phyloP scores from a whole-genome alignment of 2,329 filamentous ascomycete species.

The Phaeosphaeria sp. region DNA sequence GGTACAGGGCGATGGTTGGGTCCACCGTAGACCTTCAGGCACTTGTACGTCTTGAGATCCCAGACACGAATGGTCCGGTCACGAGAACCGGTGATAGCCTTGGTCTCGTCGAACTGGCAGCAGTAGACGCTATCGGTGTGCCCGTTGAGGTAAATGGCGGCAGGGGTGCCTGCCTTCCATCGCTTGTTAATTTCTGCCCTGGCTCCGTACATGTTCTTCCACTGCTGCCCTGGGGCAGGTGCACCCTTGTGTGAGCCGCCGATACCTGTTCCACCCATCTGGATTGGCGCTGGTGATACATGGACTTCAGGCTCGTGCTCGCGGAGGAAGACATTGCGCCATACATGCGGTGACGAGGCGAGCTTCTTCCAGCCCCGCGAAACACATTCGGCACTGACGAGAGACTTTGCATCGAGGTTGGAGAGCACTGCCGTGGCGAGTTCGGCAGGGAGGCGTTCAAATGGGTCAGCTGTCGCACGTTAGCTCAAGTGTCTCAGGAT shows the following conservation, averaged over 20 bases:
- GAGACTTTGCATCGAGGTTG: constrained; percentile 63
- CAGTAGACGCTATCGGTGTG: constrained; percentile 98
- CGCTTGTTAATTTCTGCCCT: constrained; percentile 76
- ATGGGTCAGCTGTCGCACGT: constrained; percentile 55
- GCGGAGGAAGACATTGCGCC: constrained; percentile 66
- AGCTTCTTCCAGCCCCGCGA: constrained; percentile 63
- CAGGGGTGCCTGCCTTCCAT: constrained; percentile 81
- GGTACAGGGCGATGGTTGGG: constrained; percentile 65
- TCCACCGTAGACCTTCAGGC: constrained; percentile 81
- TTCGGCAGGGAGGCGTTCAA: constrained; percentile 63
- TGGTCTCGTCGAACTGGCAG: constrained; percentile 95
- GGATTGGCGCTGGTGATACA: constrained; percentile 53
- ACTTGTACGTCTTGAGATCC: constrained; percentile 90
- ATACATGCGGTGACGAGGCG: constrained; percentile 64
- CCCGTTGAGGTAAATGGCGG: constrained; percentile 86
- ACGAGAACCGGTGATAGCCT: constrained; percentile 95
- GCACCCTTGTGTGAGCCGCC: constrained; percentile 60
- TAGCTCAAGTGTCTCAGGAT: constrained; percentile 8
- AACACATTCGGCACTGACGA: constrained; percentile 63
- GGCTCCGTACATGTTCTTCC: constrained; percentile 83
- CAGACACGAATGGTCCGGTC: constrained; percentile 96
- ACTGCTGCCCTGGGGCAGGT: constrained; percentile 66
- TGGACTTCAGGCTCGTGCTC: constrained; percentile 58
- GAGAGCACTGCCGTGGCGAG: constrained; percentile 65
- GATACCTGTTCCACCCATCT: constrained; percentile 60